phyloP scores from a whole-genome alignment of 495 filamentous ascomycete species.

The Trichoderma gamsii region DNA sequence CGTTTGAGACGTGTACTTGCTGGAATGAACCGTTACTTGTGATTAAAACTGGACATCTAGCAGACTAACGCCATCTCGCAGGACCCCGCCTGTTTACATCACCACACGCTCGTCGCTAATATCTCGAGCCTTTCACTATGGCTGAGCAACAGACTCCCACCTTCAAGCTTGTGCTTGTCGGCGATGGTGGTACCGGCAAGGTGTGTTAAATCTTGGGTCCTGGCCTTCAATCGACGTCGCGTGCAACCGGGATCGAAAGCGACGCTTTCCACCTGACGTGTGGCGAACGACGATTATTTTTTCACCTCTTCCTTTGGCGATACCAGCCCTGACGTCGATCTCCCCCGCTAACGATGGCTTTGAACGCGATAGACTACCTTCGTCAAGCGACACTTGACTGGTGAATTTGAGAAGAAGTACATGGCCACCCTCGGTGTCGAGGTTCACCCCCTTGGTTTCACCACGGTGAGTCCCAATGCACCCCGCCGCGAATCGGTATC shows the following conservation, averaged over 20 bases:
- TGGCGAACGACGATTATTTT: constrained; percentile 17
- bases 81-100: constrained; percentile 17
- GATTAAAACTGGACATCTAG: background rate
- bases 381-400: constrained; percentile 99
- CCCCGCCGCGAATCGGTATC: background rate
- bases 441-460: constrained; percentile 92
- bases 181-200: constrained; percentile 99
- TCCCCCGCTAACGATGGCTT: constrained; percentile 15
- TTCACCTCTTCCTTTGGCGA: constrained; percentile 20
- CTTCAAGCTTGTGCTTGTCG: constrained; percentile 99
- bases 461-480: constrained; percentile 61
- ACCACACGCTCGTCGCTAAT: constrained; percentile 30
- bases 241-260: background rate
- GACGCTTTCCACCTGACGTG: constrained; percentile 1
- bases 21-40: background rate
- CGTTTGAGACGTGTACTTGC: background rate
- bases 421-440: constrained; percentile 99
- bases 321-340: background rate
- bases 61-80: constrained; percentile 11
- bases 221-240: constrained; percentile 9
- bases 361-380: constrained; percentile 78
- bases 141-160: constrained; percentile 53
- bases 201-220: constrained; percentile 43
- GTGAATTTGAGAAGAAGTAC: constrained; percentile 99
- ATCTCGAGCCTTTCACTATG: constrained; percentile 23